Conservation (phyloP, 495 filamentous ascomycete genomes). For the Penicillium pancosmium region DNA sequence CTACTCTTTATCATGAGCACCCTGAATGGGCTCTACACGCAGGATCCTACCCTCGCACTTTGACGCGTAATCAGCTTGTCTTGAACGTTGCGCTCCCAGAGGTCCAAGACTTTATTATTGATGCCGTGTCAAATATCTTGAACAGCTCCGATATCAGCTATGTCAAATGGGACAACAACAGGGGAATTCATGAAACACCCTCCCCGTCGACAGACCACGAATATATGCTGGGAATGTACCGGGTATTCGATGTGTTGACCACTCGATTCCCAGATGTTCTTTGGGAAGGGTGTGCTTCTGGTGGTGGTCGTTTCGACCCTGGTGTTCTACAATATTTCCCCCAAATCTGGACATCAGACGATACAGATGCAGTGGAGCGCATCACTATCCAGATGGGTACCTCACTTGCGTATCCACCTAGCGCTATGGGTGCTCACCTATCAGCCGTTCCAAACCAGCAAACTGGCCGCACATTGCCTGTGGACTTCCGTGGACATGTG, state of each 20-base stretch:
- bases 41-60: slow-evolving; percentile 52
- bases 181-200: slow-evolving; percentile 54
- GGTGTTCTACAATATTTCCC: slow-evolving; percentile 59
- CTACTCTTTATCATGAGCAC: slow-evolving; percentile 53
- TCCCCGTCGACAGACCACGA: slow-evolving; percentile 50
- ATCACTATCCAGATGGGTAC: slow-evolving; percentile 59
- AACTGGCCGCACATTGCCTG: slow-evolving; percentile 48
- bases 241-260: slow-evolving; percentile 55
- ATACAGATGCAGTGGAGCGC: slow-evolving; percentile 56
- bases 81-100: slow-evolving; percentile 54
- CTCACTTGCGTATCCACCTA: slow-evolving; percentile 55
- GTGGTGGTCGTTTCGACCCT: slow-evolving; percentile 57
- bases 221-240: slow-evolving; percentile 59
- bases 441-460: slow-evolving; percentile 56
- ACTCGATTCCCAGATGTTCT: slow-evolving; percentile 54
- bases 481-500: slow-evolving; percentile 55
- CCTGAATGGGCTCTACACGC: slow-evolving; percentile 59
- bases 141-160: slow-evolving; percentile 52
- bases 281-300: slow-evolving; percentile 60
- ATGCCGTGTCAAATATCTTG: slow-evolving; percentile 47
- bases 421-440: slow-evolving; percentile 59
- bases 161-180: slow-evolving; percentile 63
- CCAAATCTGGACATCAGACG: slow-evolving; percentile 60
- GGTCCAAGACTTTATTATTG: slow-evolving; percentile 58
- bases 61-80: slow-evolving; percentile 53